Evolutionary conservation across 495 filamentous ascomycete species (phyloP).

Genomic region (Trichoderma asperelloides): DNA sequence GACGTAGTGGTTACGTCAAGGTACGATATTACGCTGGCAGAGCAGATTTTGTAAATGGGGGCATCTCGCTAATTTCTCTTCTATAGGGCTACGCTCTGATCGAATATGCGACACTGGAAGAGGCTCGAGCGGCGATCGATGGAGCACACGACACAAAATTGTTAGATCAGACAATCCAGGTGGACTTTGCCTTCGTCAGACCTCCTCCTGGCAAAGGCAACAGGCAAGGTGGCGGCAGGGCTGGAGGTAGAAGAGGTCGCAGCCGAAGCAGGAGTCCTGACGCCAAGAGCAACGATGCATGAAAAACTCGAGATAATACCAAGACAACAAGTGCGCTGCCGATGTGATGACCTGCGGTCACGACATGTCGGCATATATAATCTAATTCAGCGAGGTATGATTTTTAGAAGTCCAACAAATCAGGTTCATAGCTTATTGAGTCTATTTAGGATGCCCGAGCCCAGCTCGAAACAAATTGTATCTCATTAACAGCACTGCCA

Average conservation of each 20-base stretch:
- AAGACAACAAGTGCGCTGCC: neutral
- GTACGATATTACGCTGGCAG: conserved; percentile 35
- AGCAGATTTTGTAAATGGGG: neutral
- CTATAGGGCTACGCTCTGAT: conserved; percentile 86
- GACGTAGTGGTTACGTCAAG: conserved; percentile 96
- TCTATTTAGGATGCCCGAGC: neutral
- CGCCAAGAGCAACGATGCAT: conserved; percentile 1
- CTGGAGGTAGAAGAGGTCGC: conserved; percentile 41
- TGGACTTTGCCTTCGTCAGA: conserved; percentile 95
- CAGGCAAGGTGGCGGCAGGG: conserved; percentile 42
- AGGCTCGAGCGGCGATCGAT: conserved; percentile 79
- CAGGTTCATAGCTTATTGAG: neutral
- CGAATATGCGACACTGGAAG: conserved; percentile 81
- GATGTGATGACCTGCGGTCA: neutral
- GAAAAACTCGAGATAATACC: neutral
- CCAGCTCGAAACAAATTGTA: neutral
- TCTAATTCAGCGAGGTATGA: neutral
- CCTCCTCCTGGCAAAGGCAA: conserved; percentile 66
- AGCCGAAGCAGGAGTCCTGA: conserved; percentile 35
- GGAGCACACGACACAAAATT: conserved; percentile 72
- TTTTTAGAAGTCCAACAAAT: neutral
- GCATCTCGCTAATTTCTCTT: neutral
- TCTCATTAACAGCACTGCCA: neutral
- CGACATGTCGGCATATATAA: neutral
- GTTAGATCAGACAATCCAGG: conserved; percentile 82